Evolutionary conservation across 2,329 filamentous ascomycete species (phyloP), one percentile per base, ranked within the genome.

Genomic region (Colletotrichum cuscutae): DNA sequence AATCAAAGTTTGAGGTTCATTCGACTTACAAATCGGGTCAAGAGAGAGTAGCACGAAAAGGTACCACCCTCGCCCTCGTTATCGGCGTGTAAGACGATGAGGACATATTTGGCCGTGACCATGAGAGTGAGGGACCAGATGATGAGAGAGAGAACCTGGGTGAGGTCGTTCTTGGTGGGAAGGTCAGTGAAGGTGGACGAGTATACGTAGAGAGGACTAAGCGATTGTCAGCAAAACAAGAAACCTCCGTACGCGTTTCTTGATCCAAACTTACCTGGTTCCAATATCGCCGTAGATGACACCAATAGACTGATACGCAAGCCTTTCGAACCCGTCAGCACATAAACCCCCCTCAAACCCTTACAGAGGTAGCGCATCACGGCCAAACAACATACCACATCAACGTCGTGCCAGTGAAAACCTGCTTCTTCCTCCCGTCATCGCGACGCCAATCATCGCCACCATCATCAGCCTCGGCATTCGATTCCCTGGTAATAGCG

Each of bases 281-380:
- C 91, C 91, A 77, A 93, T 92, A 75, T 93, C 91, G 28, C 91
- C 91, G 74, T 93, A 93, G 63, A 93, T 93, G 53, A 92, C 89
- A 63, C 91, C 91, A 35, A 87, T 88, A 3, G 88, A 90, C 80
- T 93, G 90, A 78, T 92, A 93, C 28, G 90, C 88, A 56, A 92
- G 85, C 87, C 88, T 82, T 74, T 2, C 22, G 2, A 22, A 13
- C 5, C 26, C n/a, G 53, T 69, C n/a, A 74, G 70, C 58, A 2
- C 32, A 8, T 0, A 1, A n/a, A 6, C 3, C n/a, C 6, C 6
- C 1, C n/a, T 22, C 3, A 5, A 42, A 9, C 0, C 13, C 11
- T n/a, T 5, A 1, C 8, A 3, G 5, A 12, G 6, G 8, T 5
- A n/a, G 42, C 42, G 19, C 42, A 3, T 49, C 42, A 58, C 15